Evolutionary conservation across 2,329 filamentous ascomycete genomes (phyloP).

Genomic region (Blastomyces parvus): DNA sequence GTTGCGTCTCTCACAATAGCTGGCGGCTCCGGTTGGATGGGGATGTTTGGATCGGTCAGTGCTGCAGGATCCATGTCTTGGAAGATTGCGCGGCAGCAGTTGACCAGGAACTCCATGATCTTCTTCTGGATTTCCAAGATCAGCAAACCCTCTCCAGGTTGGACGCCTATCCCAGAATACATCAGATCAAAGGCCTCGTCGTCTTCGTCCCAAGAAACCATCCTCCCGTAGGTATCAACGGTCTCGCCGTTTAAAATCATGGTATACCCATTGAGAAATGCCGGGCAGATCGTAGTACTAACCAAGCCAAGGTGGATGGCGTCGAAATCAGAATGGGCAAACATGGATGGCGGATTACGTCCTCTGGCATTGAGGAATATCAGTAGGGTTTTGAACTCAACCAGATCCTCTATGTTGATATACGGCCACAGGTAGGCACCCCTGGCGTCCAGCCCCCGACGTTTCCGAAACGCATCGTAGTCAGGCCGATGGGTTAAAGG

Average conservation of each 20-base stretch:
- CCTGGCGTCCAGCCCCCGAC: constrained; percentile 12
- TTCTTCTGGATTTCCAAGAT: constrained; percentile 44
- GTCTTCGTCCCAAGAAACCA: constrained; percentile 30
- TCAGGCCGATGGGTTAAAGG: constrained; percentile 43
- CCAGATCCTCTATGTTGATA: constrained; percentile 44
- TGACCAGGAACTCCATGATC: constrained; percentile 41
- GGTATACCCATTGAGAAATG: constrained; percentile 24
- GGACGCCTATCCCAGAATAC: constrained; percentile 28
- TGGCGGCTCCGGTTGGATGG: constrained; percentile 33
- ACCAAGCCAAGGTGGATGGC: constrained; percentile 24
- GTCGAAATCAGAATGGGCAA: constrained; percentile 40
- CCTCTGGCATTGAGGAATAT: constrained; percentile 46
- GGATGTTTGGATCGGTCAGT: constrained; percentile 23
- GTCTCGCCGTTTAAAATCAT: constrained; percentile 27
- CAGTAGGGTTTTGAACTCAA: constrained; percentile 34
- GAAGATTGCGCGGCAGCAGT: constrained; percentile 40
- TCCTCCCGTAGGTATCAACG: constrained; percentile 26
- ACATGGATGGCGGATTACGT: constrained; percentile 38
- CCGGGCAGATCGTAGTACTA: constrained; percentile 17
- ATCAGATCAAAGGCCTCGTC: constrained; percentile 33
- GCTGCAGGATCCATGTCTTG: constrained; percentile 40
- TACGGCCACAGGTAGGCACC: constrained; percentile 42
- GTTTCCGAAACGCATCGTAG: constrained; percentile 26
- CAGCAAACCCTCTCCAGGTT: constrained; percentile 40
- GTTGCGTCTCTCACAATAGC: constrained; percentile 21